Evolutionary conservation across 1,284 basidiomycete genomes (phyloP).

Genomic region (Ustilago loliicola): DNA sequence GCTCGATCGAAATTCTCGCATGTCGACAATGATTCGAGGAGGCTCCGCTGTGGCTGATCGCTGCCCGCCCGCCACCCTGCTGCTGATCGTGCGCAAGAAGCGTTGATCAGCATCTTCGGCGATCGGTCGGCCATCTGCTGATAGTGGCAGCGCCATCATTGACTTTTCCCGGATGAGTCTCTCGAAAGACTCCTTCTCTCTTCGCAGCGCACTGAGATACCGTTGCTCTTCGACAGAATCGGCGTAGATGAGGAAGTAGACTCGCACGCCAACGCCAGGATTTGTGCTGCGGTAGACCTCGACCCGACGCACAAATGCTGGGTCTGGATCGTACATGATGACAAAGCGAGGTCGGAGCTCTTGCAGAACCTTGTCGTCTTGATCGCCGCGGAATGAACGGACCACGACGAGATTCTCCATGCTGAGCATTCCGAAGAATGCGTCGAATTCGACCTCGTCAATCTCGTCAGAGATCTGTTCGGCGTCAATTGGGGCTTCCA

Average conservation of each 20-base stretch:
- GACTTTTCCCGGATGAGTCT: constrained; percentile 90
- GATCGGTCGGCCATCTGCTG: constrained; percentile 78
- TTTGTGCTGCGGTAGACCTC: constrained; percentile 90
- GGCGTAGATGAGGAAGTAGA: constrained; percentile 94
- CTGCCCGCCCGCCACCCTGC: constrained; percentile 87
- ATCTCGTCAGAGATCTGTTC: constrained; percentile 38
- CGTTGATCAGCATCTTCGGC: constrained; percentile 70
- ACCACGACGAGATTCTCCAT: constrained; percentile 87
- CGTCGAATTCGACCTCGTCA: constrained; percentile 72
- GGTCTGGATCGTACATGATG: constrained; percentile 90
- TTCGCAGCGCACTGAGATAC: constrained; percentile 87
- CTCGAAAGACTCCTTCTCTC: constrained; percentile 96
- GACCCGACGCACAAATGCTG: constrained; percentile 90
- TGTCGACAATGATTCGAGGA: constrained; percentile 90
- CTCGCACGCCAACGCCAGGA: constrained; percentile 85
- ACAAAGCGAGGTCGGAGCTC: constrained; percentile 92
- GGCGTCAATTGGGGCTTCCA: constrained; percentile 11
- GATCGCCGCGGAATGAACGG: constrained; percentile 89
- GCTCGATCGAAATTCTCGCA: constrained; percentile 94
- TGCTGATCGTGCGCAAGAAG: constrained; percentile 86
- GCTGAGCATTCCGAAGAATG: constrained; percentile 83
- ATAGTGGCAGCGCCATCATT: constrained; percentile 92
- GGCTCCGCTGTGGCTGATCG: constrained; percentile 77
- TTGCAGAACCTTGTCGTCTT: constrained; percentile 87
- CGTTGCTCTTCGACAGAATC: constrained; percentile 95